Base-by-base conservation (phyloP, 345 rosid genomes). In the Hibiscus mutabilis region DNA sequence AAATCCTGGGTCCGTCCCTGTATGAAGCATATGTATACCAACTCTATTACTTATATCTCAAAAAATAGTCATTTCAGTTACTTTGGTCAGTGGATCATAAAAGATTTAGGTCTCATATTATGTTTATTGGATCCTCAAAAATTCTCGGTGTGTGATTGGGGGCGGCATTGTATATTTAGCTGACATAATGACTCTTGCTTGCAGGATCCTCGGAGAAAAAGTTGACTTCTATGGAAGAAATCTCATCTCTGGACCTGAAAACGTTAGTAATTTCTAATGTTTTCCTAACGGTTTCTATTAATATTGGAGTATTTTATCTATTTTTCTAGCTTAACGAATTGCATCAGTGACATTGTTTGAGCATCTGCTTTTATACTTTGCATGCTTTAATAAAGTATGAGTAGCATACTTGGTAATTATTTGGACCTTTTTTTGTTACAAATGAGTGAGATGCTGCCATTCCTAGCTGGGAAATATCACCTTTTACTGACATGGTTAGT, bases 151-250 rank as follows among this genome's bases (percentile, higher is more conserved):
- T 40, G 29, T 19, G 31, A 40, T 11, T 19, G 27, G 51, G 27
- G 29, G 68, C 24, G 22, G 29, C 16, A 19, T 27, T 37, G 40
- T 60, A 33, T 22, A 31, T 49, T 60, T 69, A 49, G 65, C 56
- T 71, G 11, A 29, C 24, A 29, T 31, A 56, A 40, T 35, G 58
- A 15, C n/a, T 60, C 62, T 55, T 67, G 56, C 60, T 77, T 80
- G 82, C 89, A 89, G 97, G 83, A 74, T 79, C 91, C 24, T 81
- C 84, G 0, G 93, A 86, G 79, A 84, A 78, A 78, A 82, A 69
- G 65, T 76, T 82, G 80, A 83, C 86, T 78, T 84, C 91, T 31
- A 67, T 86, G 42, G 96, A 91, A 68, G 89, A 84, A 25, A 82
- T 84, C 25, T 66, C 90, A 21, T 84, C 96, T 73, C 81, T 84